Percentiles rank a stretch among this genome's conserved stretches.
These are phyloP conservation scores for Vigna nakashimae DNA, from an alignment of 306 rosid species.

Conservation along the genomic window DNA sequence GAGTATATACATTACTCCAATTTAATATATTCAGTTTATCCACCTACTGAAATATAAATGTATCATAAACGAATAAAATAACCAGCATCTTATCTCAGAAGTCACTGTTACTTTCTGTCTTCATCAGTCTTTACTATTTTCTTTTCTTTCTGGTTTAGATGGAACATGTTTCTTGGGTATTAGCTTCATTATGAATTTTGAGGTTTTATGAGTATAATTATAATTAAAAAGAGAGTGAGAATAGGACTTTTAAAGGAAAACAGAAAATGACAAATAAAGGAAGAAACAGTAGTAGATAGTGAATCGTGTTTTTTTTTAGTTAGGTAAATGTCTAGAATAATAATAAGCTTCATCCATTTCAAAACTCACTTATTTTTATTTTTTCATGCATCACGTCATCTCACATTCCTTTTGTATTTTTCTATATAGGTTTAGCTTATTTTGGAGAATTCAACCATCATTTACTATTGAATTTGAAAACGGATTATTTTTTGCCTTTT, in stretches of 20 bases:
- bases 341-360: conserved; percentile 1
- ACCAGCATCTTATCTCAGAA: background rate
- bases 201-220: background rate
- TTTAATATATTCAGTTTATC: too few relatives aligned
- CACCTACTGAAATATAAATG: background rate
- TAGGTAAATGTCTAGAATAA: background rate
- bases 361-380: background rate
- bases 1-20: too few relatives aligned
- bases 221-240: background rate
- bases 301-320: conserved; percentile 20
- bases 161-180: background rate
- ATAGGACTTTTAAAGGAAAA: conserved; percentile 35
- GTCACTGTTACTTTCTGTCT: background rate
- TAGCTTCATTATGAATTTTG: conserved; percentile 1
- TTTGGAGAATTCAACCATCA: background rate
- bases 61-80: background rate
- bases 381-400: background rate
- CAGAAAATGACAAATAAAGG: conserved; percentile 7
- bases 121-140: background rate
- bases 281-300: background rate
- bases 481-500: background rate
- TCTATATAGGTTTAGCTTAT: background rate
- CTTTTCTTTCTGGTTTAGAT: background rate
- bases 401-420: background rate
- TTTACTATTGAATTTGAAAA: background rate